Base-by-base conservation (phyloP, 192 early-diverging fungal genomes). In the Umbelopsis sp. region DNA sequence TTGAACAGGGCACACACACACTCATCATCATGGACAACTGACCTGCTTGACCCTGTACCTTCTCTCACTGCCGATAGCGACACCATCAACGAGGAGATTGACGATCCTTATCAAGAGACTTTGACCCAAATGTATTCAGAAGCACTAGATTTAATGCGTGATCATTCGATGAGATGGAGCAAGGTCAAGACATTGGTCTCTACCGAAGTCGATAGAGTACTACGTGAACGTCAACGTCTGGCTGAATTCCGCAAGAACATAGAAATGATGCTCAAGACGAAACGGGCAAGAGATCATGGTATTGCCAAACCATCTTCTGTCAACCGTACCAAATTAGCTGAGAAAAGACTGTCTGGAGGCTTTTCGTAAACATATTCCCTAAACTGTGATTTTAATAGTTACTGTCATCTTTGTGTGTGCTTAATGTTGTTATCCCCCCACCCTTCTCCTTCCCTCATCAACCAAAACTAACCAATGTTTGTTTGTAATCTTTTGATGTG, bases 111-210 rank as follows among this genome's bases (percentile, higher is more conserved):
- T 20, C 56, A 62, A 62, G 56, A 62, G 31, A n/a, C 56, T 62
- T n/a, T 62, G 17, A 62, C 56, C 29, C 56, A 62, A 31, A 62
- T 62, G 56, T 62, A 62, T 62, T 34, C 56, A 11, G 56, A 62
- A 62, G 56, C 56, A 0, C 29, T 62, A 16, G 56, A 62, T 20
- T 32, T 62, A 34, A 62, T 62, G 56, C 56, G 56, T n/a, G 56
- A 62, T 32, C 56, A 62, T 34, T 62, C 56, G 17, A 62, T 62
- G 56, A 22, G 56, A 34, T 62, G 56, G 56, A 29, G 25, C 5
- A 62, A 62, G 26, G 56, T 62, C 16, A 62, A 62, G 17, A 62
- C 56, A 2, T 62, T 62, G 56, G 56, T 62, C 12, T 34, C 56
- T 3, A 62, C 29, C 17, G 56, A 62, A 62, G 56, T 62, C 2